Base-by-base conservation (phyloP, 2,329 filamentous ascomycete genomes). In the Penicillium sp. region DNA sequence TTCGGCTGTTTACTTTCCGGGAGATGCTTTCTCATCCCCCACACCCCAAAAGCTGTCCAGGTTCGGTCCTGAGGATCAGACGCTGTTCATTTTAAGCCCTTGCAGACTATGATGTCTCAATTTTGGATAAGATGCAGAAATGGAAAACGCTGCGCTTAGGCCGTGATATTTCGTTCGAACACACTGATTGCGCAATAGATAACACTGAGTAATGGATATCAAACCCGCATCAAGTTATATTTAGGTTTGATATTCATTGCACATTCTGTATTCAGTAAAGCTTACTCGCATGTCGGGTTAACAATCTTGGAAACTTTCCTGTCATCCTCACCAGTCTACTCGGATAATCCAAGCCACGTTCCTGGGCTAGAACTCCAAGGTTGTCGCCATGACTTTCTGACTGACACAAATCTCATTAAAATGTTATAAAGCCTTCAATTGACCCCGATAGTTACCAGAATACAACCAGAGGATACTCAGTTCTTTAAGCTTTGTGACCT, bases 111-210 rank as follows among this genome's bases (percentile, higher is more conserved):
- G 33, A 35, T 7, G 14, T n/a, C 33, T 35, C 33, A 35, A 4
- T 2, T 9, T 9, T 8, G 4, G n/a, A 1, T 2, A 14, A 14
- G 16, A 3, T 9, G 7, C 6, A 1, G 16, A 9, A n/a, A n/a
- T 9, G 33, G 7, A n/a, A n/a, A n/a, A 3, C 16, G 33, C 16
- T 4, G 6, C 5, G 33, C 7, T 37, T 8, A 9, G 6, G 9
- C 1, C 0, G 16, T 37, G 14, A n/a, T n/a, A 37, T 37, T 7
- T 4, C 16, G n/a, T 9, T n/a, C 16, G 16, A 9, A n/a, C 7
- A 1, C 33, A n/a, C 3, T 0, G 1, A n/a, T 9, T 37, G 16
- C 16, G 16, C 6, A 37, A 37, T 9, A 9, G 1, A n/a, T 29
- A 29, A 29, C 16, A 35, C 16, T 1, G 16, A 37, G 14, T n/a